Conservation (phyloP, 257 asterid species). For the Jacaranda mimosifolia region DNA sequence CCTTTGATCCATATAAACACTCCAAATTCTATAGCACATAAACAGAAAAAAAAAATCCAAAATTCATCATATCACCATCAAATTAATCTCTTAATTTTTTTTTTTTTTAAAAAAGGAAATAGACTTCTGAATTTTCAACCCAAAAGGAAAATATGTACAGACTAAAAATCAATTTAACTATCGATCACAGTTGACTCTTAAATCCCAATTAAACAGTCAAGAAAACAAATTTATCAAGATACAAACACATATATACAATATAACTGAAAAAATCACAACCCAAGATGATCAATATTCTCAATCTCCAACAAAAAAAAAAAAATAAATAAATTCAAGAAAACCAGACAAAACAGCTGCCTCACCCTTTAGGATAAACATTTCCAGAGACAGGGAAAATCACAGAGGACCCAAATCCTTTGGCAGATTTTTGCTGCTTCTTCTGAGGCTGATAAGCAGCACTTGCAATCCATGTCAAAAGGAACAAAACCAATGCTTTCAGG, state of each 20-base stretch:
- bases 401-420: conserved; percentile 56
- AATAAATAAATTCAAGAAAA: background rate
- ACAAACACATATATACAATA: background rate
- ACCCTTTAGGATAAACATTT: conserved; percentile 93
- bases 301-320: background rate
- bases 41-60: background rate
- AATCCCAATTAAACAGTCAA: conserved; percentile 25
- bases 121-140: background rate
- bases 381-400: conserved; percentile 79
- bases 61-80: background rate
- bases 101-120: no score
- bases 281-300: conserved; percentile 6
- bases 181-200: conserved; percentile 12
- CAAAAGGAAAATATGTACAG: background rate
- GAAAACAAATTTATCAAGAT: conserved; percentile 12
- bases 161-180: background rate
- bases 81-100: background rate
- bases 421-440: conserved; percentile 37
- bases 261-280: background rate
- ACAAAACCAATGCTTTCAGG: conserved; percentile 51
- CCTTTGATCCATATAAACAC: background rate
- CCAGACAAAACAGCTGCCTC: background rate
- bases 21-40: background rate
- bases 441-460: conserved; percentile 54
- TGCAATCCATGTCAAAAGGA: conserved; percentile 51